phyloP scores from a whole-genome alignment of 768 basidiomycete genomes.

The Lentinus brumalis region DNA sequence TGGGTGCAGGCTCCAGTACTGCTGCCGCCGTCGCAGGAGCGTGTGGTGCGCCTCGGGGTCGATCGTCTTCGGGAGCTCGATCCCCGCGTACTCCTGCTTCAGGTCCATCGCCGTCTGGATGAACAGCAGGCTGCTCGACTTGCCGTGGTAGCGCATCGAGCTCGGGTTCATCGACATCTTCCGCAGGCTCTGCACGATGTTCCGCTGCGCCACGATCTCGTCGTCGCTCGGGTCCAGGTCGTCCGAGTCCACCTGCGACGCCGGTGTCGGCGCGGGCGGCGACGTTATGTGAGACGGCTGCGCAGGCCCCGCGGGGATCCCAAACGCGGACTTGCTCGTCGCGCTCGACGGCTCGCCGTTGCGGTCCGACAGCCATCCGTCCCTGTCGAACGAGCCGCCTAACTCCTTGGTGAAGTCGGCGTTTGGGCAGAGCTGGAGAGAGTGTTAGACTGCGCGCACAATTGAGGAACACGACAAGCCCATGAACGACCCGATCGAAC shows the following conservation, averaged over 20 bases:
- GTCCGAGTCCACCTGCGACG: constrained; percentile 23
- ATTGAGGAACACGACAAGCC: no score
- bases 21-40: constrained; percentile 39
- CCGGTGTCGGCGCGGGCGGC: constrained; percentile 18
- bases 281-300: constrained; percentile 19
- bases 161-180: constrained; percentile 30
- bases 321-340: constrained; percentile 1
- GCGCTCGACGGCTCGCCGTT: constrained; percentile 21
- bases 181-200: constrained; percentile 33
- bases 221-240: constrained; percentile 34
- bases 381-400: constrained; percentile 45
- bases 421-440: constrained; percentile 62
- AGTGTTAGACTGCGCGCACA: not conserved
- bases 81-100: constrained; percentile 40
- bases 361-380: constrained; percentile 33
- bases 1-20: constrained; percentile 50
- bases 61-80: constrained; percentile 13
- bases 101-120: constrained; percentile 42
- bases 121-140: constrained; percentile 44
- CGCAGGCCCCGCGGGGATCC: constrained; percentile 21
- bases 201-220: constrained; percentile 26
- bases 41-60: constrained; percentile 14
- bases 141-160: constrained; percentile 41
- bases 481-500: no score
- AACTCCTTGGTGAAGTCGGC: constrained; percentile 62